Evolutionary conservation across 306 rosid genomes (phyloP).

Genomic region (Quercus glauca): DNA sequence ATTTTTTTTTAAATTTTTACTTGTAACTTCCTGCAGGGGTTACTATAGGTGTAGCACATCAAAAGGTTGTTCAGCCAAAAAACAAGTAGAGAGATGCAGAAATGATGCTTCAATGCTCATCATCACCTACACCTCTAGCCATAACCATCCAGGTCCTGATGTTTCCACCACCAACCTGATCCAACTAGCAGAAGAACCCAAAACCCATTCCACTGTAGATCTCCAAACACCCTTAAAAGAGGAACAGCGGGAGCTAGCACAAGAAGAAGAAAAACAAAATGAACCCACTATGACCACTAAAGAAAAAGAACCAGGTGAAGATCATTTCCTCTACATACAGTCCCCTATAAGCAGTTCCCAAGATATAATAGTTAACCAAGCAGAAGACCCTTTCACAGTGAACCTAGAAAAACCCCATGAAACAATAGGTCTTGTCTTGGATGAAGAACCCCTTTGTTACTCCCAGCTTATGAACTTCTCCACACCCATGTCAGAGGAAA

Average conservation of each 20-base stretch:
- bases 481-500: conserved; percentile 48
- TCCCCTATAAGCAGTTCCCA: conserved; percentile 42
- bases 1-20: not conserved
- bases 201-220: conserved; percentile 33
- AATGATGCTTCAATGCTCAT: conserved; percentile 81
- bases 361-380: conserved; percentile 35
- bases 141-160: conserved; percentile 76
- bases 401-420: conserved; percentile 39
- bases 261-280: conserved; percentile 14
- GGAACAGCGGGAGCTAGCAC: conserved; percentile 29
- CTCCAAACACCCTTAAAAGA: conserved; percentile 17
- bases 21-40: conserved; percentile 48
- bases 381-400: conserved; percentile 50
- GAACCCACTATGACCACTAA: not conserved
- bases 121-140: conserved; percentile 72
- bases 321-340: conserved; percentile 45
- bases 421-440: conserved; percentile 33
- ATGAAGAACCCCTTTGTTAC: conserved; percentile 50
- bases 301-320: conserved; percentile 30
- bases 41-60: conserved; percentile 85
- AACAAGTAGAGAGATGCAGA: conserved; percentile 89
- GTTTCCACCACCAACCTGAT: conserved; percentile 27
- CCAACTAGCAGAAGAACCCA: conserved; percentile 27
- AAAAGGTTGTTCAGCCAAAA: conserved; percentile 94
- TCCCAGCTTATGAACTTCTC: conserved; percentile 43